Evolutionary conservation across 2,329 filamentous ascomycete genomes (phyloP).

Genomic region (Mariannaea elegans): DNA sequence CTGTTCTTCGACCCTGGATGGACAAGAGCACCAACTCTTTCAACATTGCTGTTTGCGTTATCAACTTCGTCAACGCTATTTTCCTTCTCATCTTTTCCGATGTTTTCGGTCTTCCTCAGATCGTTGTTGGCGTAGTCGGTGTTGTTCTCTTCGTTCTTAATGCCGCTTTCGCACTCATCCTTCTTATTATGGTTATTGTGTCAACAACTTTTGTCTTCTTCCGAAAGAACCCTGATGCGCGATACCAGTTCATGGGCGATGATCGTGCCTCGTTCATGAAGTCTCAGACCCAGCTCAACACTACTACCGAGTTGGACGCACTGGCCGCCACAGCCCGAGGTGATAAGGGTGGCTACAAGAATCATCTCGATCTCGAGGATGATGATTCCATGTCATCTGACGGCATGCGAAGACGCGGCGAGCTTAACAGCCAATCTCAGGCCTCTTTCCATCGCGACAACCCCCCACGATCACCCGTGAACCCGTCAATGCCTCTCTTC

Average conservation of each 20-base stretch:
- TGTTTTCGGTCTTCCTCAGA: constrained; percentile 82
- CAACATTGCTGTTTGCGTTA: constrained; percentile 89
- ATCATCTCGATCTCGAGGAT: constrained; percentile 51
- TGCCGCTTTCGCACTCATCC: constrained; percentile 81
- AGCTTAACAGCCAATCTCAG: constrained; percentile 44
- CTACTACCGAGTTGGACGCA: constrained; percentile 87
- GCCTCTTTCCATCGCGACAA: constrained; percentile 42
- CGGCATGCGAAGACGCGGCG: constrained; percentile 48
- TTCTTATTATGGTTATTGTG: constrained; percentile 79
- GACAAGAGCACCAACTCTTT: constrained; percentile 98
- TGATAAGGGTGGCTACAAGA: constrained; percentile 71
- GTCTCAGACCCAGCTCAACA: constrained; percentile 81
- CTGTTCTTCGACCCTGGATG: constrained; percentile 93
- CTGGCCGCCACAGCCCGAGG: constrained; percentile 88
- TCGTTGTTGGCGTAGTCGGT: constrained; percentile 89
- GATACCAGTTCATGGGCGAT: constrained; percentile 96
- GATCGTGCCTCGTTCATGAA: constrained; percentile 98
- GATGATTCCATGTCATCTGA: constrained; percentile 53
- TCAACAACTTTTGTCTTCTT: constrained; percentile 75
- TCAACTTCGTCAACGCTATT: constrained; percentile 92
- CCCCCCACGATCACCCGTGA: constrained; percentile 50
- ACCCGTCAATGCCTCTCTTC: constrained; percentile 55
- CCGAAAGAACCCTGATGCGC: constrained; percentile 92
- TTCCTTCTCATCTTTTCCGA: constrained; percentile 90
- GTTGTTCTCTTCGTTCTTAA: constrained; percentile 91